Evolutionary conservation across 2,329 filamentous ascomycete species (phyloP), one percentile per base, ranked within the genome.

Genomic region (Ophidiomyces ophidiicola): DNA sequence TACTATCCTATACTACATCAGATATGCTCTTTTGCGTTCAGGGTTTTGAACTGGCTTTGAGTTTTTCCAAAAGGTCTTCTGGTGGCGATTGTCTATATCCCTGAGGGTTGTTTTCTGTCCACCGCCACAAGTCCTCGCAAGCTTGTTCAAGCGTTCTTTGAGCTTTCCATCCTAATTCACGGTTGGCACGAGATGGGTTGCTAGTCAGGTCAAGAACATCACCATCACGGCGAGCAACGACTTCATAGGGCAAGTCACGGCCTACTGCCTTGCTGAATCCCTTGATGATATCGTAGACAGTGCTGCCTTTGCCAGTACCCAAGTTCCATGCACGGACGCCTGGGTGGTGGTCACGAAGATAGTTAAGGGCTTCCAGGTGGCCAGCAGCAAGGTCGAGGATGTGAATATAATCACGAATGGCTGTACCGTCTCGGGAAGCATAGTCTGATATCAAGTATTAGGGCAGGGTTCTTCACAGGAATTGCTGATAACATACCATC

Each of bases 361-460:
- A 84, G 67, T 90, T 86, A 51, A 98, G 79, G 15, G 92, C 90
- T 44, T 83, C 75, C 43, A 94, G 69, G 61, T 94, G 87, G 45
- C 87, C 87, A 46, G 74, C 74, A 32, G 87, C 83, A 17, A 94
- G 77, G 56, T 94, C 87, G 47, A 93, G 72, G 43, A 94, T 84
- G 69, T 94, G 87, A 62, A 98, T 94, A 71, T 98, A 98, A 67
- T 98, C 90, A 52, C 90, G 82, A 60, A 94, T 94, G 46, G 85
- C 84, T 38, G 87, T 94, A 48, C 87, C 87, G 59, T 94, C 87
- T 52, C 78, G 80, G 38, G 86, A 94, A 21, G 71, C 59, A 68
- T 98, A 98, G 69, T 98, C 87, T 92, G 38, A 45, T 38, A 48
- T 33, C 28, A 23, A 29, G 8, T 25, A 15, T 23, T 30, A 48